These are phyloP conservation scores for Aspergillus heteromorphus DNA, from an alignment of 495 filamentous ascomycete genomes.

Conservation along the genomic window DNA sequence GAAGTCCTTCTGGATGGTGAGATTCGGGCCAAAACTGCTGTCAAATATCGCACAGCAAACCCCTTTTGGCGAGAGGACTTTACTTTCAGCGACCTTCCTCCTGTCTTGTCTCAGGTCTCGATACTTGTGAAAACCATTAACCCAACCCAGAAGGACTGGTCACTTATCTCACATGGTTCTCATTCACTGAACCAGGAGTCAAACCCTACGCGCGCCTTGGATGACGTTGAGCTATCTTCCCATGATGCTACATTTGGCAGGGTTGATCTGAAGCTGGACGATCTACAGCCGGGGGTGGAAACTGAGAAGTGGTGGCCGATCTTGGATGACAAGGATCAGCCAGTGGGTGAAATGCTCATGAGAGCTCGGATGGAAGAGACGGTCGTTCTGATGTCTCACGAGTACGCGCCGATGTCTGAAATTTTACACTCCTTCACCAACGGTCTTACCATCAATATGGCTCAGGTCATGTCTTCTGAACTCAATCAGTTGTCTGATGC, in stretches of 20 bases:
- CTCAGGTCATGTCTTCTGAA: slow-evolving; percentile 68
- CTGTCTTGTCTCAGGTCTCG: slow-evolving; percentile 71
- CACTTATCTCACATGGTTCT: slow-evolving; percentile 42
- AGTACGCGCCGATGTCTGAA: slow-evolving; percentile 81
- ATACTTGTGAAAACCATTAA: slow-evolving; percentile 70
- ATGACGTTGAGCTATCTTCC: slow-evolving; percentile 48
- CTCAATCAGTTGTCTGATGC: slow-evolving; percentile 77
- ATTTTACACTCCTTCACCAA: slow-evolving; percentile 79
- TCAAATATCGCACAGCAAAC: slow-evolving; percentile 72
- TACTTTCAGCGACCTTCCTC: slow-evolving; percentile 77
- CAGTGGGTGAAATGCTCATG: slow-evolving; percentile 82
- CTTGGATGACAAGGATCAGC: slow-evolving; percentile 63
- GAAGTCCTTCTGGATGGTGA: slow-evolving; percentile 93
- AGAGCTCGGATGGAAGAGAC: slow-evolving; percentile 79
- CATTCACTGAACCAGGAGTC: slow-evolving; percentile 40
- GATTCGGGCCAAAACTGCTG: slow-evolving; percentile 76
- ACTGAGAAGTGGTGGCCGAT: slow-evolving; percentile 89
- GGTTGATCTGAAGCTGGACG: slow-evolving; percentile 80
- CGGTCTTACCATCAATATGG: slow-evolving; percentile 79
- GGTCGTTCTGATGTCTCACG: slow-evolving; percentile 76
- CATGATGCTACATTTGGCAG: slow-evolving; percentile 62
- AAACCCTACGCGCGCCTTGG: slow-evolving; percentile 37
- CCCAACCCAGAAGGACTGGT: slow-evolving; percentile 49
- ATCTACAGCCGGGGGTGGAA: slow-evolving; percentile 71
- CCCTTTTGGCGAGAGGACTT: slow-evolving; percentile 96